A percentile compares a stretch with the other conserved stretches of the same genome.
Evolutionary conservation across 805 yeast genomes (phyloP).

Genomic region (Ogataea degrootiae): DNA sequence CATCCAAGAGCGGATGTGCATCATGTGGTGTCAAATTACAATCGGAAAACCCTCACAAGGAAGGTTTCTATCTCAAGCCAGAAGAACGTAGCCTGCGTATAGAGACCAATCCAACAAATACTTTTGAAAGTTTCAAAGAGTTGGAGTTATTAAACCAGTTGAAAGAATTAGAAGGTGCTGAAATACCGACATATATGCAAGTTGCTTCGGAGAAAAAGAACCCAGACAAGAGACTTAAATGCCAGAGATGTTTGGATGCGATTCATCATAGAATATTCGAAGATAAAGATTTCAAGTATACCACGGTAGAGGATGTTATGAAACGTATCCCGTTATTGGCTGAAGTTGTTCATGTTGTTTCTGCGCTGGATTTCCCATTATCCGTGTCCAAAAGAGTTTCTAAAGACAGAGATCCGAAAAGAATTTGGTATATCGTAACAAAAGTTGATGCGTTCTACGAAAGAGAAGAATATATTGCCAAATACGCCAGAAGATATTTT

Average conservation of each 20-base stretch:
- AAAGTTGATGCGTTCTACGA: constrained; percentile 34
- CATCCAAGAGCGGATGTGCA: constrained; percentile 30
- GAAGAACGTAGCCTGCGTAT: neutral
- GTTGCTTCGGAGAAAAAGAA: constrained; percentile 1
- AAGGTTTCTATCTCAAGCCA: constrained; percentile 39
- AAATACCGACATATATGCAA: constrained; percentile 5
- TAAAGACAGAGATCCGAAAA: constrained; percentile 30
- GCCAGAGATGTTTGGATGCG: constrained; percentile 56
- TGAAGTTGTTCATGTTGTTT: constrained; percentile 54
- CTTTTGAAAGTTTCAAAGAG: constrained; percentile 6
- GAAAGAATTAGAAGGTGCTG: constrained; percentile 4
- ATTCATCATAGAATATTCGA: constrained; percentile 38
- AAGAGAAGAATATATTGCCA: constrained; percentile 14
- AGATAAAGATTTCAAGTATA: constrained; percentile 29
- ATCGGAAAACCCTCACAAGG: constrained; percentile 25
- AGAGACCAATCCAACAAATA: neutral
- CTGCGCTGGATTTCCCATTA: constrained; percentile 71
- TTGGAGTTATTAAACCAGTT: constrained; percentile 5
- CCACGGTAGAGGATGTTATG: constrained; percentile 29
- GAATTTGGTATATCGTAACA: constrained; percentile 37
- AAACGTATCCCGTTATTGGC: constrained; percentile 38
- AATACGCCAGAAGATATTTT: constrained; percentile 29
- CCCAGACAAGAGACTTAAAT: constrained; percentile 27
- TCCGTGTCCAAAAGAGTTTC: constrained; percentile 38
- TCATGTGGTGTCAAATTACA: constrained; percentile 60